These are phyloP conservation scores for Candida adriatica DNA, from an alignment of 805 yeast genomes.

Conservation along the genomic window DNA sequence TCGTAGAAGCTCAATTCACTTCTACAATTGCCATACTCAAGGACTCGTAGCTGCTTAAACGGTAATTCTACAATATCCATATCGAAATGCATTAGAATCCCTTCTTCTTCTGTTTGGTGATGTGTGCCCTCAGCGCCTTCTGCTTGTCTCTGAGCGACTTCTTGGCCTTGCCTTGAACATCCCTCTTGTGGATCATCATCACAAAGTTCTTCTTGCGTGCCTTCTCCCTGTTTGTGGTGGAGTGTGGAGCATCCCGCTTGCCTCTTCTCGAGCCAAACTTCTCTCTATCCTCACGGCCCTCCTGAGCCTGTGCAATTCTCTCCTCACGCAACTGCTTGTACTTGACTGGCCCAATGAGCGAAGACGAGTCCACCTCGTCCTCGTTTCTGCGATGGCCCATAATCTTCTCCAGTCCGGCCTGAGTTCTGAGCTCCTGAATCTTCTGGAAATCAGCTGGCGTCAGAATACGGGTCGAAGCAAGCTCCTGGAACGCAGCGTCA, in stretches of 20 bases:
- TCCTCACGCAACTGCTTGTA: conserved; percentile 88
- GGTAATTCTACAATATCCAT: too few relatives aligned
- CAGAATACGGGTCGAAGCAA: conserved; percentile 70
- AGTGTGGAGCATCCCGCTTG: conserved; percentile 65
- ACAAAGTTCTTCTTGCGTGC: conserved; percentile 97
- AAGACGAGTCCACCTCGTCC: conserved; percentile 75
- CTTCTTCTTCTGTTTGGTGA: conserved; percentile 85
- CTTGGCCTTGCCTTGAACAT: conserved; percentile 91
- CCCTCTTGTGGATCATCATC: conserved; percentile 95
- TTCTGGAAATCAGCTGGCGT: conserved; percentile 99
- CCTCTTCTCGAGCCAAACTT: conserved; percentile 87
- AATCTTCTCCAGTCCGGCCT: conserved; percentile 79
- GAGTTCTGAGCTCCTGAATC: conserved; percentile 75
- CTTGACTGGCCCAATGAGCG: conserved; percentile 65
- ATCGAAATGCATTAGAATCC: conserved; percentile 56
- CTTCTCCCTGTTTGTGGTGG: conserved; percentile 94
- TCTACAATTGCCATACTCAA: too few relatives aligned
- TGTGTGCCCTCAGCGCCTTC: conserved; percentile 77
- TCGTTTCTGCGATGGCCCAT: conserved; percentile 74
- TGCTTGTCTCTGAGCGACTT: conserved; percentile 88
- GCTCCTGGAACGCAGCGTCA: conserved; percentile 42
- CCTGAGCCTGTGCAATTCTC: conserved; percentile 76
- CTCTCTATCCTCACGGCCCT: conserved; percentile 91
- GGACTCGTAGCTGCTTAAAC: too few relatives aligned
- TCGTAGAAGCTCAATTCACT: too few relatives aligned